A percentile compares a stretch with the other conserved stretches of the same genome.
These are phyloP conservation scores for Candida arabinofermentans DNA, from an alignment of 805 yeast genomes.

Conservation along the genomic window DNA sequence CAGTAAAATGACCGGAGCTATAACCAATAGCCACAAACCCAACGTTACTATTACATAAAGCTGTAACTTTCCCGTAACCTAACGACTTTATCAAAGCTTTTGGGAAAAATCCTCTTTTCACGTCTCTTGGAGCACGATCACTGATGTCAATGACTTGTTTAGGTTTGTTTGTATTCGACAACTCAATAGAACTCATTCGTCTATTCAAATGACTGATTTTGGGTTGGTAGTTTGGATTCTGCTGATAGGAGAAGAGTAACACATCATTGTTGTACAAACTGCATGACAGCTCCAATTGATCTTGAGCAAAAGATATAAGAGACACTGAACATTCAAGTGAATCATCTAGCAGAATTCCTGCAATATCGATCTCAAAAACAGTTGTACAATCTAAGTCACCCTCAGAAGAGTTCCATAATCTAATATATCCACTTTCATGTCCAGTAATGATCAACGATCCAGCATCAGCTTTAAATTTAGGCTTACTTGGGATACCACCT, in stretches of 20 bases:
- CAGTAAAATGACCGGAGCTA: slow-evolving; percentile 65
- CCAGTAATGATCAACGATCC: slow-evolving; percentile 75
- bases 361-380: slow-evolving; percentile 56
- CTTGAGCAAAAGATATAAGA: slow-evolving; percentile 70
- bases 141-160: slow-evolving; percentile 40
- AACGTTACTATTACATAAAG: slow-evolving; percentile 63
- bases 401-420: slow-evolving; percentile 80
- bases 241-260: slow-evolving; percentile 66
- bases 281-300: slow-evolving; percentile 69
- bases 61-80: slow-evolving; percentile 47
- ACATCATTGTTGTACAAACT: slow-evolving; percentile 70
- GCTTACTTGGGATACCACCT: slow-evolving; percentile 75
- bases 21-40: slow-evolving; percentile 86
- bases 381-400: slow-evolving; percentile 62
- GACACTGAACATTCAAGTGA: slow-evolving; percentile 44
- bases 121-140: slow-evolving; percentile 46
- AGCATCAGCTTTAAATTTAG: slow-evolving; percentile 44
- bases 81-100: slow-evolving; percentile 39
- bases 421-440: slow-evolving; percentile 76
- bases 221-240: slow-evolving; percentile 42
- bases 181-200: slow-evolving; percentile 28
- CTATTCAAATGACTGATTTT: slow-evolving; percentile 19
- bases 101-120: slow-evolving; percentile 64
- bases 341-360: slow-evolving; percentile 41
- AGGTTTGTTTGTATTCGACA: slow-evolving; percentile 27